Base-by-base conservation (phyloP, 805 yeast genomes). In the Wickerhamiella nectarea region DNA sequence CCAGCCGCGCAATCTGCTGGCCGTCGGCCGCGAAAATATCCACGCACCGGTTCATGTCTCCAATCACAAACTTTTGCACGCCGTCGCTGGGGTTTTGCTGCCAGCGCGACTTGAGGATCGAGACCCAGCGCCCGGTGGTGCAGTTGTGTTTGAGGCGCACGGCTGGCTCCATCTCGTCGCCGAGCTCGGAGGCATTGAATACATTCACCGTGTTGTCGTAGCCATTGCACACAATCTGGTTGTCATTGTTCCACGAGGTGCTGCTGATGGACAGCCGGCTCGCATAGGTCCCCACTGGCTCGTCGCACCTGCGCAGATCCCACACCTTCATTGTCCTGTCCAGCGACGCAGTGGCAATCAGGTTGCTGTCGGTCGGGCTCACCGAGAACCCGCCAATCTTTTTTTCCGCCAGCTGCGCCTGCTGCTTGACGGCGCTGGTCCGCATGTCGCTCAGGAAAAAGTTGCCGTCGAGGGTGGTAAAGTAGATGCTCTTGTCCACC, bases 91-190 rank as follows among this genome's bases (percentile, higher is more conserved):
- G 93, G 25, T 69, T 63, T 2, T 62, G 59, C 48, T 91, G 96
- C 93, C 96, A 89, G 55, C 76, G 72, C 0, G 95, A 77, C 53
- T 89, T 85, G 46, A 89, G 64, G 38, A 89, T 89, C 1, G 94
- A 78, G 0, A 91, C 95, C 98, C 98, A 89, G 50, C 95, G 69
- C 0, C 98, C 98, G 0, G 95, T 81, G 60, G 89, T 95, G 63
- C 98, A 91, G 56, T 91, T 91, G 58, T 91, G 98, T 45, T 73
- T 74, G 40, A 89, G 67, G 8, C 75, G 74, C 21, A 74, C 69
- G 22, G 69, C 56, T 0, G 95, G 94, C n/a, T 54, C 58, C 26
- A 85, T 52, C 42, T 70, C 71, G 2, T 43, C 47, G 18, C 45
- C 48, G 6, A 45, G 45, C 8, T 44, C 45, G 14, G 51, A 48